Conservation (phyloP, 176 grass and related monocot species). For the Guadua angustifolia region DNA sequence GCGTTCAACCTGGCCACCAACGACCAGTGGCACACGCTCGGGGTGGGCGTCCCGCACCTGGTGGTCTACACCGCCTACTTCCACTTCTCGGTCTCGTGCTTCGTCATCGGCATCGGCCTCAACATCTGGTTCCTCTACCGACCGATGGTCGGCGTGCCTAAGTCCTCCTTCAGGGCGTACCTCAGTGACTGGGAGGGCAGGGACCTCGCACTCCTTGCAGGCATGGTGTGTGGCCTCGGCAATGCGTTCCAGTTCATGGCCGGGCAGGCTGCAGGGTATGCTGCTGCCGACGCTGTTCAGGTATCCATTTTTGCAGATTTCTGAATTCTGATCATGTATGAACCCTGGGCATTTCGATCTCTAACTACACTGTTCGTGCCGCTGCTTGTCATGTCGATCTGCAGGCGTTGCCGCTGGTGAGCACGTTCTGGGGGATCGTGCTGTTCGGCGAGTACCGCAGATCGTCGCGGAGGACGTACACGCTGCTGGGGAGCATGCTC, state of each 20-base stretch:
- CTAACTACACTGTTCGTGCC: not conserved
- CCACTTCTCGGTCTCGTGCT: constrained; percentile 87
- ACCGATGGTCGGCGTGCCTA: constrained; percentile 69
- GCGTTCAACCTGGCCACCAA: constrained; percentile 93
- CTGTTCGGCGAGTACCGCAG: constrained; percentile 70
- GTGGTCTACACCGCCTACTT: constrained; percentile 95
- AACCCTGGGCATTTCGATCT: not conserved
- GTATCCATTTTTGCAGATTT: constrained; percentile 21
- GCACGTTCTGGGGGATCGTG: constrained; percentile 73
- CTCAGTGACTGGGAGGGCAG: constrained; percentile 58
- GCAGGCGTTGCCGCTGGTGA: constrained; percentile 78
- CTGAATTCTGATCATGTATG: not conserved
- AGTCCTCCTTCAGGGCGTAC: constrained; percentile 68
- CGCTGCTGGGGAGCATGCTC: constrained; percentile 74
- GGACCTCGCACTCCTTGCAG: constrained; percentile 66
- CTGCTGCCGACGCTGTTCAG: constrained; percentile 90
- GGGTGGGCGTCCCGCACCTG: constrained; percentile 65
- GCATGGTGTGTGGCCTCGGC: constrained; percentile 73
- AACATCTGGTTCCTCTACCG: constrained; percentile 81
- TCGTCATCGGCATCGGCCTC: constrained; percentile 59
- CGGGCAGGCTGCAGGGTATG: constrained; percentile 91
- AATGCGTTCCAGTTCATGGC: constrained; percentile 96
- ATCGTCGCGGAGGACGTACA: constrained; percentile 66
- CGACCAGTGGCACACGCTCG: constrained; percentile 73
- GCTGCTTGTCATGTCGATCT: not conserved